These are phyloP conservation scores for Trichoderma sp. DNA, from an alignment of 2,329 filamentous ascomycete species.

Conservation along the genomic window DNA sequence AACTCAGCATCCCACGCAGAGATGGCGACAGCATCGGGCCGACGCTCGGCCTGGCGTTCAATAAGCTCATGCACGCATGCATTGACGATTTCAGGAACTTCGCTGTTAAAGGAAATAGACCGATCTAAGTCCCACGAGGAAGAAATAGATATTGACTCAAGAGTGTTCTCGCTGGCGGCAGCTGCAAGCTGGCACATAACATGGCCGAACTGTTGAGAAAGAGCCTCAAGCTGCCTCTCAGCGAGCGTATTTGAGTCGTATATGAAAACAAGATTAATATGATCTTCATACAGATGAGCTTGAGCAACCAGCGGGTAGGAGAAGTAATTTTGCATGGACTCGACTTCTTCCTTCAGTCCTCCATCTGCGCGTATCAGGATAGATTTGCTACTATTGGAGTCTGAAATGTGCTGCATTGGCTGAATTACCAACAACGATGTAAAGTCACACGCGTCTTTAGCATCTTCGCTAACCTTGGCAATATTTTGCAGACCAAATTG, in stretches of 20 bases:
- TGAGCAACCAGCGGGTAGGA: constrained; percentile 12
- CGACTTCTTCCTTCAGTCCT: background rate
- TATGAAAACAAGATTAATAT: background rate
- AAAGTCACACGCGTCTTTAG: constrained; percentile 25
- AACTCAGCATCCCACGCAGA: constrained; percentile 21
- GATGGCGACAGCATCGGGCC: background rate
- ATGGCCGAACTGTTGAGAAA: constrained; percentile 7
- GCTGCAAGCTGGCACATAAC: background rate
- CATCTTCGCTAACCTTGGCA: constrained; percentile 15
- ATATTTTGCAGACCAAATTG: constrained; percentile 30
- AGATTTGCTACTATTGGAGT: background rate
- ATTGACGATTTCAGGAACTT: background rate
- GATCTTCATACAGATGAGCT: constrained; percentile 7
- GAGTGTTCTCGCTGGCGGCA: background rate
- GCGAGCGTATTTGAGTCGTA: background rate
- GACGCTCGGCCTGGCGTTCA: background rate
- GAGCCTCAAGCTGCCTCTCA: background rate
- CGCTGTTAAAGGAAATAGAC: background rate
- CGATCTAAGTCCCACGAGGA: background rate
- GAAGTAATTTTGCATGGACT: constrained; percentile 10
- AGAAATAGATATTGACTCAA: constrained; percentile 3
- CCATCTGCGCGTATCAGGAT: background rate
- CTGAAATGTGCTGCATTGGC: constrained; percentile 5
- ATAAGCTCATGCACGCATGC: constrained; percentile 32
- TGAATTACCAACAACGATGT: constrained; percentile 25